Evolutionary conservation across 306 rosid genomes (phyloP), one percentile per base, ranked within the genome.

Genomic region (Hippophae tibetana): DNA sequence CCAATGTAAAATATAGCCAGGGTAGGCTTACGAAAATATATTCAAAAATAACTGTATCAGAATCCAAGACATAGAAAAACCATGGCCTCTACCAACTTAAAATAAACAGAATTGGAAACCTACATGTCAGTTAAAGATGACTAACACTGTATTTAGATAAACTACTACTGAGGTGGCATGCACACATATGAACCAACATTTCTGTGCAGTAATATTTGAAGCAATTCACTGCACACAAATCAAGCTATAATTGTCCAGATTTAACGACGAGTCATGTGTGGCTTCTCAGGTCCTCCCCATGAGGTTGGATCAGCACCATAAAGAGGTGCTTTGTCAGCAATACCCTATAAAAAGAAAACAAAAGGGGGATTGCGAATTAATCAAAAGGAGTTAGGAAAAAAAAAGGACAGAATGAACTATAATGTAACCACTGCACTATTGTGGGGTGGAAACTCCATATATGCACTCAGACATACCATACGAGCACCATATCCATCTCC

Each of bases 201-300:
- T 73, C 44, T 45, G 69, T 69, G 62, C 71, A 48, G 63, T 73
- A 47, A 65, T 69, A 42, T 69, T 11, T 41, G 41, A 45, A 68
- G 72, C 76, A 77, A 61, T 77, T 60, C 56, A 63, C 47, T 11
- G 52, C 55, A 40, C 68, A 75, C 65, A 53, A 70, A 66, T 57
- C 50, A 55, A 68, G 63, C 58, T 54, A 72, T 66, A 52, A 62
- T 58, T 71, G 60, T 69, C 74, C 44, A 25, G 45, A 52, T 61
- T 83, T 81, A 89, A 61, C 82, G 95, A 56, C 89, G 92, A 61
- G 64, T 72, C 71, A 61, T 60, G 69, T 88, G 92, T 58, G 86
- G 70, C 70, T 86, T 89, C 75, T 86, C 92, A 5, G 72, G 79
- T 52, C 74, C 84, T 69, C 90, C 84, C 80, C 94, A 72, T 42